phyloP scores from a whole-genome alignment of 1,139 yeast species.

The Arxiozyma bovina region DNA sequence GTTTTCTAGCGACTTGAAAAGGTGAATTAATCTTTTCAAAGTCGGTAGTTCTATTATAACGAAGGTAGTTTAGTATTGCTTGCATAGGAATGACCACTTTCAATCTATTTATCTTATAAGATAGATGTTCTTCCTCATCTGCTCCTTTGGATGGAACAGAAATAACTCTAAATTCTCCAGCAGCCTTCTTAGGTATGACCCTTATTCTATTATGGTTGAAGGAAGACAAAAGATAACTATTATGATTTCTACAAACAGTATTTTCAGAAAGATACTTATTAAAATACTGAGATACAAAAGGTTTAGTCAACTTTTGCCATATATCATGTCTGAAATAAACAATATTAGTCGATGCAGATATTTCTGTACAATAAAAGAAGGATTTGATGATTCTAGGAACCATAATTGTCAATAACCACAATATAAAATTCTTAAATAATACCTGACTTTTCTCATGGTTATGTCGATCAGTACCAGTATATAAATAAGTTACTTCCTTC shows the following conservation, averaged over 20 bases:
- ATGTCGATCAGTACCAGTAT: constrained; percentile 1
- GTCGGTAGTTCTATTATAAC: constrained; percentile 18
- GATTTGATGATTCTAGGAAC: constrained; percentile 42
- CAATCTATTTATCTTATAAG: constrained; percentile 27
- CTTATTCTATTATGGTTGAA: constrained; percentile 35
- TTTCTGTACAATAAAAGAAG: constrained; percentile 63
- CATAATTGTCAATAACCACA: constrained; percentile 50
- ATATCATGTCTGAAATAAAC: constrained; percentile 49
- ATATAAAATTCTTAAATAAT: constrained; percentile 24
- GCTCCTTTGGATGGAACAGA: constrained; percentile 42
- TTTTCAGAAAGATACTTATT: constrained; percentile 29
- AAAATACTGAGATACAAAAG: constrained; percentile 38
- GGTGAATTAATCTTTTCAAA: constrained; percentile 31
- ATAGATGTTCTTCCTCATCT: constrained; percentile 24
- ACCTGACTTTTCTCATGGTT: constrained; percentile 4
- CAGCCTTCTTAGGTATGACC: constrained; percentile 46
- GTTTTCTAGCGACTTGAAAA: constrained; percentile 28
- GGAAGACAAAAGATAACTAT: constrained; percentile 19
- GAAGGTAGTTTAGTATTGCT: constrained; percentile 27
- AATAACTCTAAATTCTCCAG: constrained; percentile 47
- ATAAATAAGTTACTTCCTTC: constrained; percentile 42
- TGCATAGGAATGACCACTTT: constrained; percentile 35
- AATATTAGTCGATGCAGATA: constrained; percentile 35
- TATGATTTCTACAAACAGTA: constrained; percentile 23
- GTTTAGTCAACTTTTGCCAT: constrained; percentile 45